A percentile compares a stretch with the other conserved stretches of the same genome.
Conservation (phyloP, 192 early-diverging fungal genomes). For the Blastocladiella britannica region DNA sequence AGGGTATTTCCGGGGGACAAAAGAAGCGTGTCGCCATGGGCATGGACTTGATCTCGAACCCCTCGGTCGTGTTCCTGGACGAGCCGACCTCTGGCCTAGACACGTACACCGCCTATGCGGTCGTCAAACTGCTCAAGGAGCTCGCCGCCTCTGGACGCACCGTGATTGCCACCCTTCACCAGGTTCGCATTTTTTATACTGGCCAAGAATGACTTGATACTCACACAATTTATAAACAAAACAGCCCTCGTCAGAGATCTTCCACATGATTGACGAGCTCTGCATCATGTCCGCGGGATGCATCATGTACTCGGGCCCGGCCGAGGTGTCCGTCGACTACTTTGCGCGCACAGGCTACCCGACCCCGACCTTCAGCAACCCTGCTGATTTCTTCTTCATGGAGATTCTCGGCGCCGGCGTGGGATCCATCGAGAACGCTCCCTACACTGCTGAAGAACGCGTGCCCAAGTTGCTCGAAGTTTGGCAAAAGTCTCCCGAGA, state of each 20-base stretch:
- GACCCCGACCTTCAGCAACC: conserved; percentile 28
- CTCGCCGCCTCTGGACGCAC: conserved; percentile 21
- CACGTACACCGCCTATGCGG: conserved; percentile 28
- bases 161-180: conserved; percentile 20
- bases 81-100: conserved; percentile 54
- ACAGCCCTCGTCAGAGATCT: conserved; percentile 38
- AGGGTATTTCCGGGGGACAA: conserved; percentile 55
- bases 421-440: conserved; percentile 1
- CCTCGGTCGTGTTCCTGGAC: conserved; percentile 43
- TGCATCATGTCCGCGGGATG: conserved; percentile 40
- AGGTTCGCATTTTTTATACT: no score
- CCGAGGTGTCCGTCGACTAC: conserved; percentile 19
- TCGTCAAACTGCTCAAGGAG: conserved; percentile 19
- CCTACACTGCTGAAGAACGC: neutral
- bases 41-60: conserved; percentile 45
- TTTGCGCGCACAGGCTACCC: conserved; percentile 18
- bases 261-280: conserved; percentile 44
- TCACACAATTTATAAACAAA: no score
- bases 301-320: conserved; percentile 42
- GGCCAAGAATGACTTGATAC: no score
- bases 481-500: conserved; percentile 18
- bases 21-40: conserved; percentile 52
- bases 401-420: conserved; percentile 18
- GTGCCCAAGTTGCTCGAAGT: conserved; percentile 9
- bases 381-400: conserved; percentile 37